A percentile compares a stretch with the other conserved stretches of the same genome.
These are phyloP conservation scores for Linderina pennispora DNA, from an alignment of 192 early-diverging fungal genomes.

Conservation along the genomic window DNA sequence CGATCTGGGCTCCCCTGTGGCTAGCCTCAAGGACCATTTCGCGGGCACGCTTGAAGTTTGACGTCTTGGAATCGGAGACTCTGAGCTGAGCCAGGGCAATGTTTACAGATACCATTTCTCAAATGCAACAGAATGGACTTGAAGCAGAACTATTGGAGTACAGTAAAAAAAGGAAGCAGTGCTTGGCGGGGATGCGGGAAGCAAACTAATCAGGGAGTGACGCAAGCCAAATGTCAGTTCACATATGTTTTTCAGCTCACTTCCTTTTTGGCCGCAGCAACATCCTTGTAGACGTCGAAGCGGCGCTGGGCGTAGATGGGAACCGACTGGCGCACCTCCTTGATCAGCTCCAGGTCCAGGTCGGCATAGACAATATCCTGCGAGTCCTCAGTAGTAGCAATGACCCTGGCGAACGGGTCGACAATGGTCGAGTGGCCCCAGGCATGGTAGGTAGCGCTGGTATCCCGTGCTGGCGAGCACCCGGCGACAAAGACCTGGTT, in stretches of 20 bases:
- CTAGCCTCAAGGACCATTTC: constrained; percentile 81
- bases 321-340: constrained; percentile 54
- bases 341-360: constrained; percentile 52
- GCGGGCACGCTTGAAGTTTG: constrained; percentile 73
- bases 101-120: constrained; percentile 11
- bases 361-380: constrained; percentile 81
- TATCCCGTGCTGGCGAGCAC: constrained; percentile 93
- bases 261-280: too few species aligned
- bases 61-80: constrained; percentile 64
- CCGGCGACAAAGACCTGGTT: constrained; percentile 90
- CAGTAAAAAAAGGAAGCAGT: too few species aligned
- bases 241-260: too few species aligned
- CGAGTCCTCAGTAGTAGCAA: constrained; percentile 67
- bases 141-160: too few species aligned
- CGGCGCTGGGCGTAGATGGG: constrained; percentile 68
- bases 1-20: constrained; percentile 73
- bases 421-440: constrained; percentile 94
- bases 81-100: constrained; percentile 75
- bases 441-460: constrained; percentile 68
- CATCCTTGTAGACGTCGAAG: constrained; percentile 66
- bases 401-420: constrained; percentile 69
- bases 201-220: too few species aligned
- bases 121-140: background rate
- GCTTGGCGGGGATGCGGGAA: too few species aligned
- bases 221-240: too few species aligned